phyloP scores from a whole-genome alignment of 139 green algal genomes.

The Zygnema circumcarinatum region DNA sequence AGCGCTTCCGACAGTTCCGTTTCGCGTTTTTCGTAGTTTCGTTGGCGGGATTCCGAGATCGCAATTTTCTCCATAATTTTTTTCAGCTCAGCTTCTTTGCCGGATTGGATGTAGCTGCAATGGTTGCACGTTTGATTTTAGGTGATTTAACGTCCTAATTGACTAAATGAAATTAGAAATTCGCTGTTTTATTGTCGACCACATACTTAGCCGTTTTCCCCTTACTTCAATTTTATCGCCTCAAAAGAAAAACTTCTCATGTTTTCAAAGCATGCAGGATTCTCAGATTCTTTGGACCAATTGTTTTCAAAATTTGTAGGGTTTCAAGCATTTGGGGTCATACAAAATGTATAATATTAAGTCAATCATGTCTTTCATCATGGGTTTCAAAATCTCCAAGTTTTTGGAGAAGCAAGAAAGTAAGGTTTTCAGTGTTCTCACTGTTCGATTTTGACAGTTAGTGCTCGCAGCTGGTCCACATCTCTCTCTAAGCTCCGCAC shows the following conservation, averaged over 20 bases:
- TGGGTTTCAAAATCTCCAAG: too few species aligned
- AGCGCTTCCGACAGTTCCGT: background rate
- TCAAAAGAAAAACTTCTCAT: too few species aligned
- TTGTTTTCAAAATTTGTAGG: too few species aligned
- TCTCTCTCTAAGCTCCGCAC: conserved; percentile 25
- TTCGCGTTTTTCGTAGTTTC: conserved; percentile 6
- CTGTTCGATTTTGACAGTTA: conserved; percentile 38
- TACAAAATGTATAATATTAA: too few species aligned
- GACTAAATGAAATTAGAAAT: background rate
- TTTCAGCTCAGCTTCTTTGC: conserved; percentile 18
- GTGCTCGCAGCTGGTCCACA: conserved; percentile 57
- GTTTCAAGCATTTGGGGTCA: too few species aligned
- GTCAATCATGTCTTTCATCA: too few species aligned
- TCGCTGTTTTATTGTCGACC: background rate
- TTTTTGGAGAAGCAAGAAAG: too few species aligned
- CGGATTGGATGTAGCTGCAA: conserved; percentile 21
- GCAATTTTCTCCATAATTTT: conserved; percentile 37
- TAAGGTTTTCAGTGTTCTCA: too few species aligned
- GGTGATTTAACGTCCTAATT: background rate
- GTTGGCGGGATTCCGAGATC: conserved; percentile 6
- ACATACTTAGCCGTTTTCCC: conserved; percentile 1
- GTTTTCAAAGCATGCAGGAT: too few species aligned
- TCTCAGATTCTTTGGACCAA: too few species aligned
- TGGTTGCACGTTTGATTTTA: too few species aligned
- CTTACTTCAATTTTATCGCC: background rate